Percentiles rank a stretch among this genome's conserved stretches.
phyloP scores from a whole-genome alignment of 2,329 filamentous ascomycete species.

The Scedosporium minutisporum region DNA sequence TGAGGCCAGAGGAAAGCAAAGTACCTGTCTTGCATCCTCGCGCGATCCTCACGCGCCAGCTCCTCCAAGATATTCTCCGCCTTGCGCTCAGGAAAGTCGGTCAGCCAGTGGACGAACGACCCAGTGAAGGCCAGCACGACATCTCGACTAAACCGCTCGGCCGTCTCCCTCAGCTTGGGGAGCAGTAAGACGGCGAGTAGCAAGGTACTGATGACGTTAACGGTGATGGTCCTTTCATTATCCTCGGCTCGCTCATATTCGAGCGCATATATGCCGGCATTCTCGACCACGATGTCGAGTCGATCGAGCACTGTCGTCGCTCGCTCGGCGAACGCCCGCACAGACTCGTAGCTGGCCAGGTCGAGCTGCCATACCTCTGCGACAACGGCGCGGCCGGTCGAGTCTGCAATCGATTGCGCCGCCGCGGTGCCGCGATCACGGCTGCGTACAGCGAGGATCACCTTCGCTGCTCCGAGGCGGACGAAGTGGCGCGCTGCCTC shows the following conservation, averaged over 20 bases:
- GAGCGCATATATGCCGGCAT: constrained; percentile 21
- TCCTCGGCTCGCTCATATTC: constrained; percentile 22
- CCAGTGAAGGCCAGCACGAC: no score
- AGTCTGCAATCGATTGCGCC: constrained; percentile 22
- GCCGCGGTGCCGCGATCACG: constrained; percentile 30
- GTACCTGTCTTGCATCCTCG: neutral
- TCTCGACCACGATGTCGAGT: constrained; percentile 32
- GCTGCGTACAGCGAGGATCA: constrained; percentile 33
- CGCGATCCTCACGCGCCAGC: neutral
- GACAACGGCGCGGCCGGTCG: constrained; percentile 13
- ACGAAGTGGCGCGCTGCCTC: constrained; percentile 31
- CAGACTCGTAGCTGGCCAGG: constrained; percentile 1
- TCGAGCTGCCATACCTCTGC: neutral
- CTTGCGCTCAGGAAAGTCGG: neutral
- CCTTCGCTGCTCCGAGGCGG: constrained; percentile 25
- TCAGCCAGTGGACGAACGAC: neutral
- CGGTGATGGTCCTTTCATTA: constrained; percentile 30
- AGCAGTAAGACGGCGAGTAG: constrained; percentile 33
- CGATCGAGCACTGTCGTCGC: constrained; percentile 21
- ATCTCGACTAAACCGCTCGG: constrained; percentile 10
- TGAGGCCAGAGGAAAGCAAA: neutral
- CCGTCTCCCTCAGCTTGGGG: constrained; percentile 28
- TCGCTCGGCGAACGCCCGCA: constrained; percentile 12
- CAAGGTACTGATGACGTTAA: constrained; percentile 38
- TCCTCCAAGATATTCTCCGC: neutral